Conservation (phyloP, 495 filamentous ascomycete species). For the Tuber calosporum region DNA sequence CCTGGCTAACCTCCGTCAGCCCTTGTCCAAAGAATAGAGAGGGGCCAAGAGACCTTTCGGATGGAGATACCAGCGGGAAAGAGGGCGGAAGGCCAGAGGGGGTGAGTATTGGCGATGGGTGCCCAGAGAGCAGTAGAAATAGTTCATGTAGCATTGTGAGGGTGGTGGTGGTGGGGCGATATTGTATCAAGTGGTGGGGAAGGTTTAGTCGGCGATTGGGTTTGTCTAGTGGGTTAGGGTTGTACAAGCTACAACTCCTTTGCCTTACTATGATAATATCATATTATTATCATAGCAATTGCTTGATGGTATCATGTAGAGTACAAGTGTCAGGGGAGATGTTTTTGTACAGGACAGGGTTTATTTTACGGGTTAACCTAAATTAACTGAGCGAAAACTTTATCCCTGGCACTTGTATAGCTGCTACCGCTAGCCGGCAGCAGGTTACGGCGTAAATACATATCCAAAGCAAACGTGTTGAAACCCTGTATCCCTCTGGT, state of each 20-base stretch:
- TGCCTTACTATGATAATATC: no score
- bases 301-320: no score
- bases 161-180: conserved; percentile 16
- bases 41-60: conserved; percentile 46
- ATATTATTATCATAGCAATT: no score
- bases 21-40: not conserved
- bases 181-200: not conserved
- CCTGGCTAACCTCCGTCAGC: conserved; percentile 46
- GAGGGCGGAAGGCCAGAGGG: conserved; percentile 38
- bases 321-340: no score
- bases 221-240: not conserved
- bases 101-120: conserved; percentile 77
- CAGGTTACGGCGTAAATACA: no score
- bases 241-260: not conserved
- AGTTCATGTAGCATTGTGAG: conserved; percentile 89
- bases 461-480: no score
- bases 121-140: conserved; percentile 85
- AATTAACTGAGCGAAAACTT: no score
- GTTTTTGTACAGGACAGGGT: no score
- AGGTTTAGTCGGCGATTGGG: not conserved
- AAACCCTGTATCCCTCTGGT: no score
- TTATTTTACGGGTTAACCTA: no score
- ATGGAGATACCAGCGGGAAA: conserved; percentile 41
- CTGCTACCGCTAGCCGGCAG: no score
- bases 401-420: no score